Evolutionary conservation across 2,329 filamentous ascomycete genomes (phyloP).

Genomic region (Fusarium sp.): DNA sequence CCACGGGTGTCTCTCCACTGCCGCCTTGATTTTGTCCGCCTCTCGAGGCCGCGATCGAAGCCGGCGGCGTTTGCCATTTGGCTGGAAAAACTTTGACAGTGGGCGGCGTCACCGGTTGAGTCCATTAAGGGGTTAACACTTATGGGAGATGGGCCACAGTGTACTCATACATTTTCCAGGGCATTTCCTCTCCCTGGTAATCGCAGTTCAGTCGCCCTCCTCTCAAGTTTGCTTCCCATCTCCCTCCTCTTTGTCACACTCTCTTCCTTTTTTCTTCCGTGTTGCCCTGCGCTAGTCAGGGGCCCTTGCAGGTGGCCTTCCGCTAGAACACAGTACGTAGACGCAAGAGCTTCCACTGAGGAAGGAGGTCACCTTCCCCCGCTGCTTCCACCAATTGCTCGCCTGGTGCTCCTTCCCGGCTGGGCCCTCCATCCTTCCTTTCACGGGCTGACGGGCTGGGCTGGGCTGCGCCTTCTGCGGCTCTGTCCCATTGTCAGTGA

Average conservation of each 20-base stretch:
- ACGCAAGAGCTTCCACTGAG: not conserved
- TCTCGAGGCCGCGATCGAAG: conserved; percentile 3
- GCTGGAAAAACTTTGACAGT: conserved; percentile 6
- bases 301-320: conserved; percentile 36
- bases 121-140: not conserved
- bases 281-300: conserved; percentile 38
- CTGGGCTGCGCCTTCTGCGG: conserved; percentile 17
- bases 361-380: not conserved
- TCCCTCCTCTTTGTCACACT: conserved; percentile 1
- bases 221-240: not conserved
- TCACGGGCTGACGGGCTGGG: not conserved
- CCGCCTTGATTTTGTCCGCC: conserved; percentile 18
- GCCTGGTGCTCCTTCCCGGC: not conserved
- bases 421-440: conserved; percentile 4
- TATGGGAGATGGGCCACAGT: too few relatives aligned
- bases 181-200: not conserved
- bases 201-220: not conserved
- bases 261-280: conserved; percentile 5
- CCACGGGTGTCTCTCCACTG: conserved; percentile 3
- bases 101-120: not conserved
- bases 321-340: conserved; percentile 30
- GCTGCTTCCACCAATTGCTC: conserved; percentile 9
- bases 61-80: conserved; percentile 22
- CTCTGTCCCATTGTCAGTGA: conserved; percentile 10
- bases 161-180: not conserved